Evolutionary conservation across 371 early-diverging fungal genomes (phyloP).

Genomic region (Apophysomyces variabilis): DNA sequence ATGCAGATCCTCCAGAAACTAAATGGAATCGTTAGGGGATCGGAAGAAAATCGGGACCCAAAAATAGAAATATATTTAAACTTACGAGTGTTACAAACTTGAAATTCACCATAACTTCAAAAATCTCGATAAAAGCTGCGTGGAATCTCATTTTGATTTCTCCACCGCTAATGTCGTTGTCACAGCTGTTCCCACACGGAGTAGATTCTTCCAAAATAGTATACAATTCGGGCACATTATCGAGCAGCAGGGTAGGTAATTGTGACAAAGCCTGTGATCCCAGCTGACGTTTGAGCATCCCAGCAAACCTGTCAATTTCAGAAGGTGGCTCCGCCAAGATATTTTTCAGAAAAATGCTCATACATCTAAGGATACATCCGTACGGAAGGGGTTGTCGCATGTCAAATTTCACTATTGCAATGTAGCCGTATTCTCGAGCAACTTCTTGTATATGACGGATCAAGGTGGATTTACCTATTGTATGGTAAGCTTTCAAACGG

Average conservation of each 20-base stretch:
- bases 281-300: constrained; percentile 40
- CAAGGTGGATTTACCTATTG: constrained; percentile 45
- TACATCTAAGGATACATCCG: constrained; percentile 47
- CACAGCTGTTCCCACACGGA: constrained; percentile 21
- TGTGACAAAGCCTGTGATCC: constrained; percentile 39
- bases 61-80: constrained; percentile 9
- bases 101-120: constrained; percentile 51
- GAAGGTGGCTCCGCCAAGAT: constrained; percentile 36
- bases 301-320: constrained; percentile 44
- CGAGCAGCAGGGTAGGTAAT: constrained; percentile 41
- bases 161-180: constrained; percentile 38
- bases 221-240: constrained; percentile 47
- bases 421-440: constrained; percentile 51
- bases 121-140: constrained; percentile 50
- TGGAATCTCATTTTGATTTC: constrained; percentile 51
- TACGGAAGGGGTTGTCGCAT: constrained; percentile 50
- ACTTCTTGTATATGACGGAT: constrained; percentile 43
- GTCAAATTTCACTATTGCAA: constrained; percentile 51
- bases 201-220: constrained; percentile 29
- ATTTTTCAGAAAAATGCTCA: constrained; percentile 46
- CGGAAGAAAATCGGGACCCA: background rate
- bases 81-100: constrained; percentile 55
- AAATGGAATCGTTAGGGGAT: constrained; percentile 4
- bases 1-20: constrained; percentile 59
- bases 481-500: background rate